These are phyloP conservation scores for Paracamarosporium sp. DNA, from an alignment of 2,329 filamentous ascomycete genomes.

Conservation along the genomic window DNA sequence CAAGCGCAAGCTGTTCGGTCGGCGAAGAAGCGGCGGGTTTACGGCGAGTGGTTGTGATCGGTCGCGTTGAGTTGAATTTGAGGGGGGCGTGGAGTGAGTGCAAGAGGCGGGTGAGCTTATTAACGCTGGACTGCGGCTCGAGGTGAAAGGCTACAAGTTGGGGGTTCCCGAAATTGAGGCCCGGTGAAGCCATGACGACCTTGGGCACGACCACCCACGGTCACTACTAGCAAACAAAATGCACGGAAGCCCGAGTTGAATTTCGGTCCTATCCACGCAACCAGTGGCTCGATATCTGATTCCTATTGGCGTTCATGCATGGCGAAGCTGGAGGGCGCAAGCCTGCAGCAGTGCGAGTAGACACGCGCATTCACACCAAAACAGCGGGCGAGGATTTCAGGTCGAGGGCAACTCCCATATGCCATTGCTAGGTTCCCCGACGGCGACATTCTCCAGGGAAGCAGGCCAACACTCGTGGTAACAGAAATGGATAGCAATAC, in stretches of 20 bases:
- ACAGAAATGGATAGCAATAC: too few species aligned
- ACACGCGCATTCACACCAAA: too few species aligned
- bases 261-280: too few species aligned
- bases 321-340: neutral
- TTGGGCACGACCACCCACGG: slow-evolving; percentile 19
- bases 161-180: slow-evolving; percentile 9
- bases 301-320: neutral
- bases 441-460: too few species aligned
- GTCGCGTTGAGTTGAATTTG: neutral
- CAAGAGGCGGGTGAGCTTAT: neutral
- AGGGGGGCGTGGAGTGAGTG: neutral
- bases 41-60: neutral
- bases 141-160: slow-evolving; percentile 1
- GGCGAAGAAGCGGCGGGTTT: neutral
- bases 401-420: too few species aligned
- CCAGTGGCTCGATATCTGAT: neutral
- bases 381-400: too few species aligned
- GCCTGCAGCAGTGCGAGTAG: too few species aligned
- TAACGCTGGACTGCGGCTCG: neutral
- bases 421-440: too few species aligned
- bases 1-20: neutral
- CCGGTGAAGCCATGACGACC: slow-evolving; percentile 17
- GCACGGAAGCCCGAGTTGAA: too few species aligned
- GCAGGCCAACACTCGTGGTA: too few species aligned
- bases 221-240: slow-evolving; percentile 4